phyloP scores from a whole-genome alignment of 2,329 filamentous ascomycete genomes.

The Aspergillus pseudonomiae region DNA sequence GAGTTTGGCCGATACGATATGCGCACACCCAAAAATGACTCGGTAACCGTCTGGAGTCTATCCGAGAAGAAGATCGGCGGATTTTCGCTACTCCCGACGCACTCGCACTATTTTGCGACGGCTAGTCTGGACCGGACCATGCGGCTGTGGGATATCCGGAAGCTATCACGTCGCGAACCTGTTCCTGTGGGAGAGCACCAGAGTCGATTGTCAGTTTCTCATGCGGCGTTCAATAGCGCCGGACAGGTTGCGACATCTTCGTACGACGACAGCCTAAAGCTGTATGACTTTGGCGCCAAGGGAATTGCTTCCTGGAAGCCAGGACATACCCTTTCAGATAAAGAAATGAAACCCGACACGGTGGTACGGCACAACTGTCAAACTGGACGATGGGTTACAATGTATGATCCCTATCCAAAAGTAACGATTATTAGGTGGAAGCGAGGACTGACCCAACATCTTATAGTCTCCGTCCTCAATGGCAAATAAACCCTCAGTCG shows the following conservation, averaged over 20 bases:
- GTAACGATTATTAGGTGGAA: background rate
- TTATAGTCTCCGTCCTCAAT: constrained; percentile 74
- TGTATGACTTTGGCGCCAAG: constrained; percentile 72
- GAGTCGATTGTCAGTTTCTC: constrained; percentile 82
- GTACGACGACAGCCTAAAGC: constrained; percentile 94
- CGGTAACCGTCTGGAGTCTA: constrained; percentile 71
- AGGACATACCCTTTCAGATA: constrained; percentile 60
- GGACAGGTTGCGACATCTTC: constrained; percentile 89
- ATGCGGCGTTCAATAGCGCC: constrained; percentile 83
- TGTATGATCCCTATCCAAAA: constrained; percentile 48
- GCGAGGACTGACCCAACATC: constrained; percentile 8
- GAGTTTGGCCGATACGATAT: constrained; percentile 80
- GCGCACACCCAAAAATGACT: constrained; percentile 58
- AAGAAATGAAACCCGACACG: constrained; percentile 69
- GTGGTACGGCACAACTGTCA: constrained; percentile 89
- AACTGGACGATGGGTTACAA: constrained; percentile 92
- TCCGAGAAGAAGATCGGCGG: constrained; percentile 95
- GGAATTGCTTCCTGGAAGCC: constrained; percentile 62
- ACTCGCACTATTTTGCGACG: constrained; percentile 82
- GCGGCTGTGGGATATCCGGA: constrained; percentile 90
- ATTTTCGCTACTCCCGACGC: constrained; percentile 78
- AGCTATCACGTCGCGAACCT: constrained; percentile 66
- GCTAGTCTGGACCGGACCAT: constrained; percentile 87
- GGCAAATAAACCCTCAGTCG: constrained; percentile 79
- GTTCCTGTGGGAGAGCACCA: constrained; percentile 77